phyloP scores from a whole-genome alignment of 305 asterid species.

The Solanum hybrid region DNA sequence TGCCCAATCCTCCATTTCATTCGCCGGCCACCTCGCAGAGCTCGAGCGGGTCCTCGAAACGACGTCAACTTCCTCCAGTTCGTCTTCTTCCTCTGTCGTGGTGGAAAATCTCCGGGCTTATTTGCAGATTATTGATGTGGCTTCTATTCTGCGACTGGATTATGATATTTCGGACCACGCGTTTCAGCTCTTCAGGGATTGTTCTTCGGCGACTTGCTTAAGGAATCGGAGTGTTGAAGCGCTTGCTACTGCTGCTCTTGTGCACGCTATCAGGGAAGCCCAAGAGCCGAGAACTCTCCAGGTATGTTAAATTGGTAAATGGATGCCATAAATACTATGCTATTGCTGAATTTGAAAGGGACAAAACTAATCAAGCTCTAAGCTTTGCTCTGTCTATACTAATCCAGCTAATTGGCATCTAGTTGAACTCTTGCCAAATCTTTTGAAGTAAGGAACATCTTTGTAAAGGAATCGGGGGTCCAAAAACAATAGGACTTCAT shows the following conservation, averaged over 20 bases:
- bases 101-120: conserved; percentile 92
- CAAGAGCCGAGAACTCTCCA: conserved; percentile 98
- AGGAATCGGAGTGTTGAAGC: conserved; percentile 97
- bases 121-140: conserved; percentile 87
- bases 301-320: conserved; percentile 29
- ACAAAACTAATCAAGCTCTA: background rate
- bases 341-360: background rate
- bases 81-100: conserved; percentile 69
- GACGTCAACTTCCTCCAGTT: conserved; percentile 45
- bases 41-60: conserved; percentile 89
- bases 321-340: background rate
- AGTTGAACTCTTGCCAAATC: background rate
- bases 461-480: background rate
- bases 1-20: conserved; percentile 65
- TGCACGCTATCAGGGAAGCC: conserved; percentile 94
- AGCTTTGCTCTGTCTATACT: background rate
- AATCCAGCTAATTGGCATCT: background rate
- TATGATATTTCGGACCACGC: conserved; percentile 90
- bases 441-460: background rate
- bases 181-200: conserved; percentile 89
- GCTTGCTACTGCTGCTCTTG: conserved; percentile 90
- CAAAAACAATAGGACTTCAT: background rate
- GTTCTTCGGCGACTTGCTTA: conserved; percentile 87
- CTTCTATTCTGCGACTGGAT: conserved; percentile 78
- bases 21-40: conserved; percentile 87